Evolutionary conservation across 192 early-diverging fungal genomes (phyloP), one percentile per base, ranked within the genome.

Genomic region (Lobosporangium transversale): DNA sequence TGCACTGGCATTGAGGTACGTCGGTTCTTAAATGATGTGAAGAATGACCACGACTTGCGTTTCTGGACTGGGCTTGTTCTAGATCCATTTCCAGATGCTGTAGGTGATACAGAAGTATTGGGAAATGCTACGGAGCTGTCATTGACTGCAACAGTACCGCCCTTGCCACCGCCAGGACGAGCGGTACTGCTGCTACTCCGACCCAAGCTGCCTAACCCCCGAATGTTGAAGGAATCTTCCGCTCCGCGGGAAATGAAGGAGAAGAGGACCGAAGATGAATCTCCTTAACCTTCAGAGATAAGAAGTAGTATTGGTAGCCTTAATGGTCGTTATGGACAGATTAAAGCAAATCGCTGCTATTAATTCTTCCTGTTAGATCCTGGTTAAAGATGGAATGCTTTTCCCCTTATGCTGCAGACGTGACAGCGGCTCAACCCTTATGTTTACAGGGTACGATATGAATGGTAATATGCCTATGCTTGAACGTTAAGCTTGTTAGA

Each of bases 41-140:
- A 62, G 33, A 70, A 42, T 0, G 59, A 50, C 68, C 68, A 70
- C 7, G 68, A 70, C 0, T 32, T 62, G 12, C 68, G 52, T 47
- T 70, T 70, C 7, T 53, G 51, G 29, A 30, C 17, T 17, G 27
- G 30, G 18, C 24, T 30, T 6, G 54, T 27, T 3, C 11, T 53
- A 30, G 48, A 15, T 50, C 11, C 20, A 29, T 21, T 31, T 53
- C 24, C 30, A 29, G 51, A 8, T 53, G 20, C n/a, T 29, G 51
- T 53, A n/a, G 26, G 26, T 18, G 58, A 35, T n/a, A n/a, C n/a
- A n/a, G n/a, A n/a, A n/a, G n/a, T n/a, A n/a, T n/a, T n/a, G n/a
- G n/a, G n/a, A n/a, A n/a, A n/a, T n/a, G n/a, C n/a, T n/a, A n/a
- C n/a, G 32, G 3, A 6, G 20, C 31, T 35, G 15, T 33, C 20